These are phyloP conservation scores for Hypomontagnella submonticulosa DNA, from an alignment of 495 filamentous ascomycete genomes.

Conservation along the genomic window DNA sequence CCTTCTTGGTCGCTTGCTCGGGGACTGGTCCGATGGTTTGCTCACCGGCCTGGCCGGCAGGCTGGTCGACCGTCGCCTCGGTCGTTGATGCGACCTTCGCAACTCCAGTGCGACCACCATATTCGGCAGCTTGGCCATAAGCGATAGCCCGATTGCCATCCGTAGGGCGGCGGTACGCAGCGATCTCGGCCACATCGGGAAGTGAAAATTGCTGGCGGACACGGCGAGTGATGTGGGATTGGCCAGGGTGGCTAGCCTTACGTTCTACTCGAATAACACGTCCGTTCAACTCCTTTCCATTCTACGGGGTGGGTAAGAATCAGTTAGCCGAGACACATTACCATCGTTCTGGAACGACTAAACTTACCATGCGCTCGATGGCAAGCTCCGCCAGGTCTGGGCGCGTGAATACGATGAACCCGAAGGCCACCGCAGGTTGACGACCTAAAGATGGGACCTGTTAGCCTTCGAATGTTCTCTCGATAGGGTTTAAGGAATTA, in stretches of 20 bases:
- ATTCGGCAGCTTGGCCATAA: too few relatives aligned
- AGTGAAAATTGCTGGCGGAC: not conserved
- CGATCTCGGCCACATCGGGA: not conserved
- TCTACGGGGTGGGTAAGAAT: constrained; percentile 12
- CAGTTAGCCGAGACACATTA: constrained; percentile 1
- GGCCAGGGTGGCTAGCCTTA: constrained; percentile 17
- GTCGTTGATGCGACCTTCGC: too few relatives aligned
- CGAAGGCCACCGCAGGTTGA: constrained; percentile 55
- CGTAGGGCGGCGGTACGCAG: not conserved
- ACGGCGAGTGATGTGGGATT: constrained; percentile 13
- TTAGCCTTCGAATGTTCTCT: not conserved
- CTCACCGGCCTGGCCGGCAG: too few relatives aligned
- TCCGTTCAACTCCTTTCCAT: constrained; percentile 12
- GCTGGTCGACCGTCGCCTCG: too few relatives aligned
- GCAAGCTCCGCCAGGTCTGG: constrained; percentile 53
- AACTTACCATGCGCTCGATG: constrained; percentile 45
- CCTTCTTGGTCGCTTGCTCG: too few relatives aligned
- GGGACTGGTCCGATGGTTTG: too few relatives aligned
- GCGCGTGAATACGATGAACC: constrained; percentile 63
- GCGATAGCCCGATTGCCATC: too few relatives aligned
- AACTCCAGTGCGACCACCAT: too few relatives aligned
- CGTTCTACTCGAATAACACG: constrained; percentile 33
- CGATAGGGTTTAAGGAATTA: constrained; percentile 12
- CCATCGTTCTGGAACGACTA: constrained; percentile 6
- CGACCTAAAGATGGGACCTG: constrained; percentile 29